These are phyloP conservation scores for Jamesozyma spencerorum DNA, from an alignment of 805 yeast species.

Conservation along the genomic window DNA sequence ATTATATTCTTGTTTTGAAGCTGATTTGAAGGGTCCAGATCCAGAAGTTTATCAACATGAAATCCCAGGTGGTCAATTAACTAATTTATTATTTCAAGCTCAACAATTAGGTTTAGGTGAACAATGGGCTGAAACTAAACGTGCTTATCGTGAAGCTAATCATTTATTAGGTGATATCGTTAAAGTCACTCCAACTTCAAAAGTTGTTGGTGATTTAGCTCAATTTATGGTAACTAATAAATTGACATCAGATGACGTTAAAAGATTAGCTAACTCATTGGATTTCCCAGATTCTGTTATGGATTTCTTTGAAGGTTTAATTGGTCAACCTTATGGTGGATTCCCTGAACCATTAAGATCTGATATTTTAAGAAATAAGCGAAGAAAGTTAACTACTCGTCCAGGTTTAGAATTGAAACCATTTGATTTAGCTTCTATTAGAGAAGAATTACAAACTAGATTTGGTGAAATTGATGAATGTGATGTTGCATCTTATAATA, in stretches of 20 bases:
- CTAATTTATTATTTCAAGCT: constrained; percentile 97
- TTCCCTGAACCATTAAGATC: constrained; percentile 99
- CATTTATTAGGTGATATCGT: constrained; percentile 88
- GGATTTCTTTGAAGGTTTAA: constrained; percentile 97
- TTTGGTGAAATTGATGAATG: constrained; percentile 74
- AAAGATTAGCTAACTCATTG: constrained; percentile 74
- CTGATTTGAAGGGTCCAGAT: constrained; percentile 98
- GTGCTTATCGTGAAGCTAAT: constrained; percentile 88
- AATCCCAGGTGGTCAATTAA: constrained; percentile 99
- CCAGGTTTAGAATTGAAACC: constrained; percentile 91
- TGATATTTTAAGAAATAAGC: constrained; percentile 81
- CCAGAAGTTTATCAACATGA: constrained; percentile 98
- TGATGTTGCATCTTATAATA: constrained; percentile 90
- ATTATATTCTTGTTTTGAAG: constrained; percentile 93
- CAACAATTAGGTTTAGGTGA: constrained; percentile 97
- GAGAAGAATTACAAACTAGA: constrained; percentile 63
- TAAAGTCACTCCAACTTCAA: constrained; percentile 98
- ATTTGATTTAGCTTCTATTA: constrained; percentile 62
- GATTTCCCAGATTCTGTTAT: constrained; percentile 98
- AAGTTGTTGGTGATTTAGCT: constrained; percentile 99
- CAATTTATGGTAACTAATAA: constrained; percentile 98
- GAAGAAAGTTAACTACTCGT: constrained; percentile 78
- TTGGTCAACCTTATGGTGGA: constrained; percentile 99
- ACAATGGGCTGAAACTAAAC: constrained; percentile 94
- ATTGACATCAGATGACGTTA: constrained; percentile 75